Evolutionary conservation across 1,139 yeast genomes (phyloP).

Genomic region (Lipomyces yarrowii): DNA sequence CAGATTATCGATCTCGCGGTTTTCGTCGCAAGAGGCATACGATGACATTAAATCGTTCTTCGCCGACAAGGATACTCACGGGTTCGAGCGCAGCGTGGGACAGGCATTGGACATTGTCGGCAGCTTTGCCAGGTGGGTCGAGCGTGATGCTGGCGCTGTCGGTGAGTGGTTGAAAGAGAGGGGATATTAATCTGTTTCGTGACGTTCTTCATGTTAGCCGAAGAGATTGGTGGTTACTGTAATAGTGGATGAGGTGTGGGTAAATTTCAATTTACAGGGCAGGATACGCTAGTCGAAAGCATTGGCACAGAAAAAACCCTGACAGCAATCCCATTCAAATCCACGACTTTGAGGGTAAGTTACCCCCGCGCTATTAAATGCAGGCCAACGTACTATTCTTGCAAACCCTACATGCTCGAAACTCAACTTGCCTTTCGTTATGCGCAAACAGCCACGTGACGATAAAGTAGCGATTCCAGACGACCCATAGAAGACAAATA

Average conservation of each 20-base stretch:
- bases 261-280: too few relatives aligned
- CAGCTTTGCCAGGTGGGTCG: constrained; percentile 40
- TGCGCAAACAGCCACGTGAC: too few relatives aligned
- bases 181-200: constrained; percentile 19
- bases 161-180: constrained; percentile 41
- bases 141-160: constrained; percentile 38
- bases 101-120: constrained; percentile 41
- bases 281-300: too few relatives aligned
- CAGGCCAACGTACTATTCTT: too few relatives aligned
- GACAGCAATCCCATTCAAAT: too few relatives aligned
- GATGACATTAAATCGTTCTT: constrained; percentile 57
- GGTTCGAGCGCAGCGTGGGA: constrained; percentile 41
- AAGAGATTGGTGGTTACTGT: background rate
- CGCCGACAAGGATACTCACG: constrained; percentile 54
- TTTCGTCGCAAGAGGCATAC: constrained; percentile 49
- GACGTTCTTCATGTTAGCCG: background rate
- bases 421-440: too few relatives aligned
- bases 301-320: too few relatives aligned
- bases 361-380: too few relatives aligned
- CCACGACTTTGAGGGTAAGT: too few relatives aligned
- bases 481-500: too few relatives aligned
- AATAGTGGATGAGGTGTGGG: background rate
- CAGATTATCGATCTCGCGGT: constrained; percentile 54
- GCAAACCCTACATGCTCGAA: too few relatives aligned
- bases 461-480: too few relatives aligned